phyloP scores from a whole-genome alignment of 116 monocot genomes.

The Iris pallida region DNA sequence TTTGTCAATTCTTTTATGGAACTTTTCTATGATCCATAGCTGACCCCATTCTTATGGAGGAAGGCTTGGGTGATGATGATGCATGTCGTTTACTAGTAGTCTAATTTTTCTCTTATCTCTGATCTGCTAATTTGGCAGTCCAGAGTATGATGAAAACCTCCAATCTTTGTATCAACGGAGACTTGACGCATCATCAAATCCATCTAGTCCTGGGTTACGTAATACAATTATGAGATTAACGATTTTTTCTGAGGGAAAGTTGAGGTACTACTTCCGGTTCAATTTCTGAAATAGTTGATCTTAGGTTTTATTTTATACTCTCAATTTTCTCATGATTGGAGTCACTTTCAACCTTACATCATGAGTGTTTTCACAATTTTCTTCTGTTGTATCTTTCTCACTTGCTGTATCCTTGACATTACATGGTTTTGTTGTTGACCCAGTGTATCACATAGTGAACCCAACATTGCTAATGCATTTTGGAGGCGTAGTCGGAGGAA shows the following conservation, averaged over 20 bases:
- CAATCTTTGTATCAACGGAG: constrained; percentile 22
- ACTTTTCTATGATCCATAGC: neutral
- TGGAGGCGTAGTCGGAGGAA: constrained; percentile 77
- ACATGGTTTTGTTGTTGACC: constrained; percentile 18
- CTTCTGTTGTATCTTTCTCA: neutral
- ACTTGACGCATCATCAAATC: constrained; percentile 23
- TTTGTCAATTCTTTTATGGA: neutral
- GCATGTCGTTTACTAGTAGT: neutral
- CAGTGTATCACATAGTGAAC: constrained; percentile 90
- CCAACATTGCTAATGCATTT: constrained; percentile 74
- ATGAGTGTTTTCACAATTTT: neutral
- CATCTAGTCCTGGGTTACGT: constrained; percentile 20
- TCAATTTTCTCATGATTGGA: neutral
- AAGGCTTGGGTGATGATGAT: neutral
- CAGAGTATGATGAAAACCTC: constrained; percentile 41
- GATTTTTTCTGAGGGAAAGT: constrained; percentile 24
- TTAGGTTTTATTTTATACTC: neutral
- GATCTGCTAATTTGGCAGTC: constrained; percentile 17
- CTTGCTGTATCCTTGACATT: constrained; percentile 4
- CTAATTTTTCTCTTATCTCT: constrained; percentile 10
- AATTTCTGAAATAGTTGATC: neutral
- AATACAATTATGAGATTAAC: constrained; percentile 32
- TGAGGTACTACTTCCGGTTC: constrained; percentile 18
- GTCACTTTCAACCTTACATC: neutral
- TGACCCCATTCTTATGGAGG: too few species aligned